Percentiles rank a stretch among this genome's conserved stretches.
Conservation (phyloP, 768 basidiomycete species). For the Lentinula boryana region DNA sequence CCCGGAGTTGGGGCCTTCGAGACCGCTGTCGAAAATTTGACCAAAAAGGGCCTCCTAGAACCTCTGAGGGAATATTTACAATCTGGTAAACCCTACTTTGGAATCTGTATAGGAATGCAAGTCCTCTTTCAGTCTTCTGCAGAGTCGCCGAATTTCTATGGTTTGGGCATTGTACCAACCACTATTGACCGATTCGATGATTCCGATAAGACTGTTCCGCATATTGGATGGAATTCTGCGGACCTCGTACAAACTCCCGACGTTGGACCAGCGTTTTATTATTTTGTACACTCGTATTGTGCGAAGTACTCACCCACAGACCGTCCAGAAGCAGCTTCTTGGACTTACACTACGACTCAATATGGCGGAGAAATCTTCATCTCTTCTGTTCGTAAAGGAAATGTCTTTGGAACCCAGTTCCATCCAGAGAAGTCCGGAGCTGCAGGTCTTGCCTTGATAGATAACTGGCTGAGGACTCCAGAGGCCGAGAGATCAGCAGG, state of each 20-base stretch:
- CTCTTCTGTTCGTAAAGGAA: conserved; percentile 74
- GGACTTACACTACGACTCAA: conserved; percentile 83
- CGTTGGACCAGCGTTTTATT: conserved; percentile 64
- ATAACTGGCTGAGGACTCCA: conserved; percentile 69
- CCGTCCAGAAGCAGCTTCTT: conserved; percentile 55
- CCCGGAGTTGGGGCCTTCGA: conserved; percentile 96
- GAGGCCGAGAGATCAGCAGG: conserved; percentile 29
- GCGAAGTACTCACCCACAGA: conserved; percentile 62
- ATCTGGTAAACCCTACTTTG: conserved; percentile 91
- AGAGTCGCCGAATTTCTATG: conserved; percentile 62
- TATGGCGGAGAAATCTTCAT: conserved; percentile 94
- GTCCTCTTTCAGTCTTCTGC: conserved; percentile 84
- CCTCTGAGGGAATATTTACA: conserved; percentile 78
- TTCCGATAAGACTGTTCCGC: conserved; percentile 82
- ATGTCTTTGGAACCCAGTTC: conserved; percentile 92
- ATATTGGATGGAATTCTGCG: conserved; percentile 95
- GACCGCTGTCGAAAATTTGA: conserved; percentile 76
- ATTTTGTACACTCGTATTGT: conserved; percentile 96
- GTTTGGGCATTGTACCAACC: conserved; percentile 82
- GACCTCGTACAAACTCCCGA: conserved; percentile 46
- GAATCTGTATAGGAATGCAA: conserved; percentile 99
- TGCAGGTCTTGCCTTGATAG: conserved; percentile 77
- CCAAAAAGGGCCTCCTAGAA: conserved; percentile 64
- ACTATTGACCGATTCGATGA: conserved; percentile 70
- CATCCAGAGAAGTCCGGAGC: conserved; percentile 96